Conservation (phyloP, 495 filamentous ascomycete species). For the Daldinia caldariorum region DNA sequence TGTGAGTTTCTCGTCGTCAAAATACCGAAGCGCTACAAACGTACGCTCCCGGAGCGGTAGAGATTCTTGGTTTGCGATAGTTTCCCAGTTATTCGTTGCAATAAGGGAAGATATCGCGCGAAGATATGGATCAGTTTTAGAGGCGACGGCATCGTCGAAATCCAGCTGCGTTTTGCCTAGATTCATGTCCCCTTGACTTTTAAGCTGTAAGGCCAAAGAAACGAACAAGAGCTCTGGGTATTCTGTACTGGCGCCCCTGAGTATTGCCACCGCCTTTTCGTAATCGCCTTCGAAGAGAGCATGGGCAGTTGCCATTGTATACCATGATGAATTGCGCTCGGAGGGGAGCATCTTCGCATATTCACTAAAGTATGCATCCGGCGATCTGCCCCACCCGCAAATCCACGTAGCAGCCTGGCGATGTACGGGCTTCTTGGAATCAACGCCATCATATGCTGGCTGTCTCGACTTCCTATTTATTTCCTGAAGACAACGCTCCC, state of each 20-base stretch:
- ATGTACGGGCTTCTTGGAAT: constrained; percentile 76
- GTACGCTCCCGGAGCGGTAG: constrained; percentile 87
- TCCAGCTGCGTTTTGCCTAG: constrained; percentile 52
- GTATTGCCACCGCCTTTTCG: constrained; percentile 63
- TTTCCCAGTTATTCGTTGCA: constrained; percentile 85
- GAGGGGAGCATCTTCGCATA: constrained; percentile 60
- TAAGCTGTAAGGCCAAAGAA: constrained; percentile 62
- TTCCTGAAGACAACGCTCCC: constrained; percentile 60
- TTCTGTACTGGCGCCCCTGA: constrained; percentile 60
- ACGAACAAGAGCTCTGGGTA: constrained; percentile 63
- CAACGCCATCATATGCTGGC: constrained; percentile 55
- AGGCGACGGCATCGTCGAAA: constrained; percentile 59
- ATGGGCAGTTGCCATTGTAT: constrained; percentile 83
- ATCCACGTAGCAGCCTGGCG: constrained; percentile 78
- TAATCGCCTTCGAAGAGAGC: constrained; percentile 79
- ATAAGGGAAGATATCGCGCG: constrained; percentile 93
- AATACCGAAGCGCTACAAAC: constrained; percentile 84
- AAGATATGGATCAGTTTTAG: constrained; percentile 79
- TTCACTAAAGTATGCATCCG: constrained; percentile 65
- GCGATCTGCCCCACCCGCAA: constrained; percentile 71
- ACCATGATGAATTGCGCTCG: constrained; percentile 69
- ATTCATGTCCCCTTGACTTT: constrained; percentile 50
- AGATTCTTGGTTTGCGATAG: constrained; percentile 81
- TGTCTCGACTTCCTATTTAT: constrained; percentile 57
- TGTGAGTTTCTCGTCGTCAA: constrained; percentile 79